These are phyloP conservation scores for Acanthamoeba healyi DNA, from an alignment of 208 protist species.

Conservation along the genomic window DNA sequence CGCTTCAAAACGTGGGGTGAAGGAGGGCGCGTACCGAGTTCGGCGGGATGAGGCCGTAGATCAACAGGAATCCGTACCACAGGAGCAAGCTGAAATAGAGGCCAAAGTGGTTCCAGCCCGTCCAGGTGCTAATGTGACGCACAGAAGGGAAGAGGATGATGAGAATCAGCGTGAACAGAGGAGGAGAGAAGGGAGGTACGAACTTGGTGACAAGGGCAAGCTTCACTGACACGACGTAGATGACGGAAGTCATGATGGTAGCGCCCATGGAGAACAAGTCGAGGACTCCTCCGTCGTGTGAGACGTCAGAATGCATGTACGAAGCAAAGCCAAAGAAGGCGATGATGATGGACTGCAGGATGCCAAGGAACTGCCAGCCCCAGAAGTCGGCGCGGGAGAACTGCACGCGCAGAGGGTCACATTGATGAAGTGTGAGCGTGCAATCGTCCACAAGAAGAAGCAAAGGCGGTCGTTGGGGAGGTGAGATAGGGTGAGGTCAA, in stretches of 20 bases:
- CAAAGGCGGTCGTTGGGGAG: neutral
- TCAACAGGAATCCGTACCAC: conserved; percentile 53
- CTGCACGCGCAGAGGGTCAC: neutral
- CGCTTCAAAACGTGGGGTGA: neutral
- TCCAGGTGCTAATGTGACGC: conserved; percentile 32
- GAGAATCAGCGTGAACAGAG: neutral
- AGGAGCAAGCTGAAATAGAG: conserved; percentile 61
- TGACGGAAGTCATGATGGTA: conserved; percentile 46
- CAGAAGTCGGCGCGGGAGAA: conserved; percentile 29
- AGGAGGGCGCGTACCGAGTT: neutral
- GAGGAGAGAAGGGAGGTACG: neutral
- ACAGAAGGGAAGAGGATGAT: neutral
- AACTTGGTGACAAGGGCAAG: conserved; percentile 51
- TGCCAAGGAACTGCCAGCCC: conserved; percentile 70
- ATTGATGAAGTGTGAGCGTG: neutral
- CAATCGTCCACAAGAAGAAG: neutral
- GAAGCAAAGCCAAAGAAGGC: conserved; percentile 63
- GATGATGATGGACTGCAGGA: conserved; percentile 62
- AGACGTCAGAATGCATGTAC: conserved; percentile 25
- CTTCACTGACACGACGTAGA: conserved; percentile 44
- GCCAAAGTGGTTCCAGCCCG: conserved; percentile 39
- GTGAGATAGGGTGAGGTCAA: neutral
- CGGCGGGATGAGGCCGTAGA: conserved; percentile 63
- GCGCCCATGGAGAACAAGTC: conserved; percentile 67
- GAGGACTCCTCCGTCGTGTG: conserved; percentile 23